Evolutionary conservation across 179 eudicot genomes (phyloP).

Genomic region (Corrigiola litoralis): DNA sequence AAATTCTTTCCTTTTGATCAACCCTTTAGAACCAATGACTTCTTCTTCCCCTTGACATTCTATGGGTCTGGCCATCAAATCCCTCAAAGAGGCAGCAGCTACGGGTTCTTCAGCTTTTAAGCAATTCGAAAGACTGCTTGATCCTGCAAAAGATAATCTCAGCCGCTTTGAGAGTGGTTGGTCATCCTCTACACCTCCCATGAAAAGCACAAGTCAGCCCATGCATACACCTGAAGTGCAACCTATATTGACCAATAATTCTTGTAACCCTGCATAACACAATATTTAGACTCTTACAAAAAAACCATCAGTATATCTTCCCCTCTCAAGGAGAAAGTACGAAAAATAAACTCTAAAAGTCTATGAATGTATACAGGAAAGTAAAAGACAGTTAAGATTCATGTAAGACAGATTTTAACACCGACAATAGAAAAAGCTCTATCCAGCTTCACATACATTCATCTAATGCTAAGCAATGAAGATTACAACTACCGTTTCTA

Average conservation of each 20-base stretch:
- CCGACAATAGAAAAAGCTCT: too few relatives aligned
- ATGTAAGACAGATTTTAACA: too few relatives aligned
- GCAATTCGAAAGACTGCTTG: constrained; percentile 30
- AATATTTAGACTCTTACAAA: neutral
- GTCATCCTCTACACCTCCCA: constrained; percentile 63
- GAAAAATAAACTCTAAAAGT: neutral
- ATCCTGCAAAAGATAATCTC: constrained; percentile 42
- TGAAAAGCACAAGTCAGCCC: constrained; percentile 65
- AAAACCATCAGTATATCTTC: neutral
- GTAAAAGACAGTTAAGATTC: too few relatives aligned
- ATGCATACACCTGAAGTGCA: constrained; percentile 29
- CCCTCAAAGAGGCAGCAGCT: constrained; percentile 38
- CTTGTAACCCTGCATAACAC: constrained; percentile 20
- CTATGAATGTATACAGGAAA: too few relatives aligned
- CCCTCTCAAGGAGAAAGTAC: neutral
- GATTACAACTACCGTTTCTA: too few relatives aligned
- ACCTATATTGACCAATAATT: constrained; percentile 4
- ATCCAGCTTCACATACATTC: too few relatives aligned
- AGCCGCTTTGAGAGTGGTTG: constrained; percentile 64
- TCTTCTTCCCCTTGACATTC: constrained; percentile 56
- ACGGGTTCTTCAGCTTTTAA: constrained; percentile 26
- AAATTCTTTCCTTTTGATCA: constrained; percentile 54
- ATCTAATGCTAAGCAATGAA: too few relatives aligned
- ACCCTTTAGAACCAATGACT: constrained; percentile 57
- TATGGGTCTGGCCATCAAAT: constrained; percentile 53